Conservation (phyloP, 2,329 filamentous ascomycete species). For the Verticillium tricorpus region DNA sequence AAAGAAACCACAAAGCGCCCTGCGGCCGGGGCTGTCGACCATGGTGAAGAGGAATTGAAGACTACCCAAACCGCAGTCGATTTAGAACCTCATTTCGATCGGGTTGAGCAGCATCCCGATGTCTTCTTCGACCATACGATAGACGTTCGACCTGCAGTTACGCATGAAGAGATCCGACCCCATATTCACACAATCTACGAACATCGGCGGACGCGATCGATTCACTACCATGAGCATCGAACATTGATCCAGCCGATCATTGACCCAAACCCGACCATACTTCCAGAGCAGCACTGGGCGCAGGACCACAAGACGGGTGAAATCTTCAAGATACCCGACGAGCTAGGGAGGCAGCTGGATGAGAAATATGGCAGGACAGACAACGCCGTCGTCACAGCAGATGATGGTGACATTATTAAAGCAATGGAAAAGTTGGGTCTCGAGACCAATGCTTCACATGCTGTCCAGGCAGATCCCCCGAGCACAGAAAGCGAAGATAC, state of each 20-base stretch:
- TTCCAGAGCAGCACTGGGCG: not conserved
- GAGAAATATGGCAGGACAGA: not conserved
- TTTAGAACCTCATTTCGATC: not conserved
- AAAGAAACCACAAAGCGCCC: too few species aligned
- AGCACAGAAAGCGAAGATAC: too few species aligned
- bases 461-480: not conserved
- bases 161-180: not conserved
- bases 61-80: too few species aligned
- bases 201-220: not conserved
- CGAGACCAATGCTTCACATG: not conserved
- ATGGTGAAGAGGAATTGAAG: too few species aligned
- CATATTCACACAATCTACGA: conserved; percentile 1
- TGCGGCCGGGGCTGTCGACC: too few species aligned
- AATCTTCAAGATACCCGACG: conserved; percentile 1
- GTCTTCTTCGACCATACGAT: not conserved
- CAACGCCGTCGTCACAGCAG: not conserved
- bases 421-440: not conserved
- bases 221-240: not conserved
- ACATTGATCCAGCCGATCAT: conserved; percentile 1
- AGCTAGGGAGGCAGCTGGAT: not conserved
- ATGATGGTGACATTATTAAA: not conserved
- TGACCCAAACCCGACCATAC: not conserved
- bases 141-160: not conserved
- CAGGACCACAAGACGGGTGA: not conserved
- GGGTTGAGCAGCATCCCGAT: not conserved